These are phyloP conservation scores for Nematocida minor DNA, from an alignment of 371 early-diverging fungal species.

Conservation along the genomic window DNA sequence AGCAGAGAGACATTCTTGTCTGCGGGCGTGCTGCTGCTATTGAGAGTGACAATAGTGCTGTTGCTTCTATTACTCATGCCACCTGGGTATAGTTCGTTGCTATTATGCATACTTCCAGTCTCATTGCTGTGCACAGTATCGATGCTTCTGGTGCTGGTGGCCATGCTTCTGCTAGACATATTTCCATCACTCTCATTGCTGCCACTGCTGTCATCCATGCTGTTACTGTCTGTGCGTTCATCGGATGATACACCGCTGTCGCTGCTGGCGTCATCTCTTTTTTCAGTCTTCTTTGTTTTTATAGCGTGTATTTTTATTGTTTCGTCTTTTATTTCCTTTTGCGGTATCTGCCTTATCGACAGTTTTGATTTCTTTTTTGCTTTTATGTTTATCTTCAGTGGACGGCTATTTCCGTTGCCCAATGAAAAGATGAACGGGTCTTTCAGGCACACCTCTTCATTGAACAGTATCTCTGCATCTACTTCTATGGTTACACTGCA, in stretches of 20 bases:
- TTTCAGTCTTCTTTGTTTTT: neutral
- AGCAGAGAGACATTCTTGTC: neutral
- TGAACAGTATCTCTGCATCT: neutral
- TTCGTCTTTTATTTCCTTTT: no score
- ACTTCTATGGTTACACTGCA: neutral
- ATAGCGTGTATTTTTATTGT: neutral
- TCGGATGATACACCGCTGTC: neutral
- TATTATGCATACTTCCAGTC: no score
- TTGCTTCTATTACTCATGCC: no score
- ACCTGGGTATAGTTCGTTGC: no score
- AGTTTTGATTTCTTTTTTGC: neutral
- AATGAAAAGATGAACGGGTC: constrained; percentile 11
- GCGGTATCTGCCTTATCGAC: neutral
- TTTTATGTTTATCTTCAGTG: neutral
- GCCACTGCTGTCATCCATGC: neutral
- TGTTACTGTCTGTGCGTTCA: neutral
- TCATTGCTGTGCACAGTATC: neutral
- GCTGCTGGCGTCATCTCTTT: neutral
- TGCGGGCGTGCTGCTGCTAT: no score
- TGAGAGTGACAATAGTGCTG: no score
- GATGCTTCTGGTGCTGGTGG: neutral
- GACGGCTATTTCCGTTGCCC: neutral
- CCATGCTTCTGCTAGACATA: no score
- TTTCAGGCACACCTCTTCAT: neutral
- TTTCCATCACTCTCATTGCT: neutral